Evolutionary conservation across 2,329 filamentous ascomycete species (phyloP), one percentile per base, ranked within the genome.

Genomic region (Botryosphaeria agaves): DNA sequence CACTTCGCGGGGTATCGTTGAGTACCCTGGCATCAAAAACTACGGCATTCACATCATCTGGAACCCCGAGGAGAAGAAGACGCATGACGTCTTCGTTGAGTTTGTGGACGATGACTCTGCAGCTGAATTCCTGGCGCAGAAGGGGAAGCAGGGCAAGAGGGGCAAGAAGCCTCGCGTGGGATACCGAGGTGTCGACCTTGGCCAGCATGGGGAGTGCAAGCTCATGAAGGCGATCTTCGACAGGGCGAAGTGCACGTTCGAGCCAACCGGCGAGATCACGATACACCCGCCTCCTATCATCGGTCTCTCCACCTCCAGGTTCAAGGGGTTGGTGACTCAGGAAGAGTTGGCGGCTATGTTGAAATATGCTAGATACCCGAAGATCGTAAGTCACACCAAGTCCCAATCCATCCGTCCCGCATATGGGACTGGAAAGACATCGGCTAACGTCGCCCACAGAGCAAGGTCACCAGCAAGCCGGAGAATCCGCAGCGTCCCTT

Each of bases 1-100:
- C n/a, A n/a, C n/a, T n/a, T n/a, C n/a, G n/a, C n/a, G n/a, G n/a
- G n/a, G n/a, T n/a, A n/a, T n/a, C n/a, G n/a, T n/a, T n/a, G n/a
- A 41, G 36, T 45, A 45, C 4, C 20, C 18, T 5, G 43, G 44
- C 17, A 39, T 44, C 5, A 38, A 48, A 4, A 63, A 59, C 17
- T 57, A 50, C 26, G 51, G 62, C 1, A 51, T 67, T n/a, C 65
- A 69, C 38, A 64, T 69, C 36, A 62, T 68, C 34, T 68, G 69
- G 64, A 65, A 69, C 36, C 61, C 64, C 14, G 56, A 59, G 14
- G 66, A 62, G n/a, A 62, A 60, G 12, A 69, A 68, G 49, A 68
- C 64, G 1, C 63, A 63, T 55, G 62, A 67, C 31, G 61, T 55
- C 35, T 69, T 54, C 38, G 52, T 65, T 23, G 64, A 69, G 32